Evolutionary conservation across 176 grass and related monocot species (phyloP).

Genomic region (Dactylis glomerata): DNA sequence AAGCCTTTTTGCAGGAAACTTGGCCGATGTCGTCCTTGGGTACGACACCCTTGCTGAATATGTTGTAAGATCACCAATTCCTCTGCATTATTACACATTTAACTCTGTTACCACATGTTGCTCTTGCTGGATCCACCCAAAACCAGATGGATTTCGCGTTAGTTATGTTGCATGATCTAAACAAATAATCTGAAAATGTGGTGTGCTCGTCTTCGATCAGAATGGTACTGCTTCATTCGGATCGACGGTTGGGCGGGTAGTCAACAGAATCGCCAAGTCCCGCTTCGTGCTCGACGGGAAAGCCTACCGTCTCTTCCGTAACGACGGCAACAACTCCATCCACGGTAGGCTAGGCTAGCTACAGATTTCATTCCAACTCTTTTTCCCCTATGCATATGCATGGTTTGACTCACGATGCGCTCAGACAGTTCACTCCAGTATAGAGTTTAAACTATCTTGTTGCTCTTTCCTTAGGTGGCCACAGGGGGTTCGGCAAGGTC

Average conservation of each 20-base stretch:
- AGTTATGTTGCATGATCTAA: too few species aligned
- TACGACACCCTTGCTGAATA: constrained; percentile 64
- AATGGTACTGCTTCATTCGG: constrained; percentile 66
- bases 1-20: constrained; percentile 42
- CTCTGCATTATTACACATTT: neutral
- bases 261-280: constrained; percentile 59
- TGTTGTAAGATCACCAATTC: constrained; percentile 53
- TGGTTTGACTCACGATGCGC: neutral
- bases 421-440: neutral
- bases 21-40: constrained; percentile 77
- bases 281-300: constrained; percentile 63
- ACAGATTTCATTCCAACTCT: neutral
- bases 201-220: constrained; percentile 13
- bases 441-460: neutral
- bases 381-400: neutral
- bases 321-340: constrained; percentile 71
- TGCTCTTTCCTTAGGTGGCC: neutral
- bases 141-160: too few species aligned
- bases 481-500: constrained; percentile 11
- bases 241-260: constrained; percentile 69
- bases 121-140: neutral
- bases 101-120: neutral
- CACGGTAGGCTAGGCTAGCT: constrained; percentile 37
- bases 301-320: constrained; percentile 43
- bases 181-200: neutral